Percentiles rank a stretch among this genome's conserved stretches.
Evolutionary conservation across 345 rosid species (phyloP).

Genomic region (Acer campestre): DNA sequence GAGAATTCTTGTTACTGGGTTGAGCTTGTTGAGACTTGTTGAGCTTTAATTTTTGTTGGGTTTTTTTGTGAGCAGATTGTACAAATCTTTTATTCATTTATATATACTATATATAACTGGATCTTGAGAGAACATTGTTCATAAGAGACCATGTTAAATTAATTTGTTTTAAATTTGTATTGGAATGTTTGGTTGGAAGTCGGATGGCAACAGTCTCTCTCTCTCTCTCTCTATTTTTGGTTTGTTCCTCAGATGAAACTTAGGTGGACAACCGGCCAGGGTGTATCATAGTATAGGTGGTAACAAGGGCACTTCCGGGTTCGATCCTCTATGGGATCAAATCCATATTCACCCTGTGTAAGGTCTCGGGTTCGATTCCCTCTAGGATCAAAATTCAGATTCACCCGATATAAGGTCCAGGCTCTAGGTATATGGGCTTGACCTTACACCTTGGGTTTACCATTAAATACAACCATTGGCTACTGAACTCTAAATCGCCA

Average conservation of each 20-base stretch:
- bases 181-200: slow-evolving; percentile 6
- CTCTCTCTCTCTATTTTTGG: not conserved
- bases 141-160: not conserved
- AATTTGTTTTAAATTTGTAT: too few species aligned
- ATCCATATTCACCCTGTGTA: too few species aligned
- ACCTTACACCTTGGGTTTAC: too few species aligned
- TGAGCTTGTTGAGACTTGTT: not conserved
- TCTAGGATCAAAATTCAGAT: too few species aligned
- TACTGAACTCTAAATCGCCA: too few species aligned
- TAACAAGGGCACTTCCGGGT: too few species aligned
- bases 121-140: not conserved
- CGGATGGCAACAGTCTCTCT: not conserved
- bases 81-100: not conserved
- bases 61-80: not conserved
- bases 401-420: too few species aligned
- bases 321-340: too few species aligned
- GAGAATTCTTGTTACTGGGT: not conserved
- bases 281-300: too few species aligned
- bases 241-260: not conserved
- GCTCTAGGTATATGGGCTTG: too few species aligned
- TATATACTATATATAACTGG: not conserved
- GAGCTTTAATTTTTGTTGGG: not conserved
- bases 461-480: too few species aligned
- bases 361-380: too few species aligned
- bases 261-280: not conserved